Base-by-base conservation (phyloP, 108 stramenopile species). In the Epithemia pelagica region DNA sequence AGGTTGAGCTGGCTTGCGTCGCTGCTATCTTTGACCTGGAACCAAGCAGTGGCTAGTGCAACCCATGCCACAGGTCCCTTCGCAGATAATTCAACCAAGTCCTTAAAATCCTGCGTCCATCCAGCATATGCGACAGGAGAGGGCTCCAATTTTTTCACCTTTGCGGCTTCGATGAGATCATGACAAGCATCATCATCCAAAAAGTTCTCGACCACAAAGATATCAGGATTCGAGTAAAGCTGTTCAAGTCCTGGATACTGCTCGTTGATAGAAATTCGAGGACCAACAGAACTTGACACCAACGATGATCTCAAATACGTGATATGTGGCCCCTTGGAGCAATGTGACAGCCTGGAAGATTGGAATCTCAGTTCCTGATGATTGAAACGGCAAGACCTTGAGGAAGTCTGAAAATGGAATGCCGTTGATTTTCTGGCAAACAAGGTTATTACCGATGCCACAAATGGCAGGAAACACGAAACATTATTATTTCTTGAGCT, bases 101-200 rank as follows among this genome's bases (percentile, higher is more conserved):
- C 89, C 73, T 79, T 82, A 57, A 86, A 62, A 46, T 90, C 89
- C 10, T 81, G 70, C 21, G 82, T 86, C 86, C 86, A 87, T 7
- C 89, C 89, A 18, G 84, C 88, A 67, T 89, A 89, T 25, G 84
- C 89, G 22, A 87, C 86, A 15, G 89, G 89, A 24, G 82, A 84
- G 28, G 74, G 84, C 32, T 68, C 56, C 55, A 85, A 64, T 21
- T 77, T 75, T 67, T 82, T 84, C 15, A 66, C 74, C 1, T 53
- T 65, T 0, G 84, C 89, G 7, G 53, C 57, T 18, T 62, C 53
- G 55, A 90, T 82, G 0, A 90, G 25, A 61, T 83, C 86, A 0
- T 82, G 62, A 66, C 86, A 87, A 24, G 71, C 64, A 15, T 32
- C 52, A 52, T 59, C 59, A 28, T 77, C 76, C 7, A 90, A 61